Evolutionary conservation across 2,329 filamentous ascomycete species (phyloP), one percentile per base, ranked within the genome.

Genomic region (Macrophomina tecta): DNA sequence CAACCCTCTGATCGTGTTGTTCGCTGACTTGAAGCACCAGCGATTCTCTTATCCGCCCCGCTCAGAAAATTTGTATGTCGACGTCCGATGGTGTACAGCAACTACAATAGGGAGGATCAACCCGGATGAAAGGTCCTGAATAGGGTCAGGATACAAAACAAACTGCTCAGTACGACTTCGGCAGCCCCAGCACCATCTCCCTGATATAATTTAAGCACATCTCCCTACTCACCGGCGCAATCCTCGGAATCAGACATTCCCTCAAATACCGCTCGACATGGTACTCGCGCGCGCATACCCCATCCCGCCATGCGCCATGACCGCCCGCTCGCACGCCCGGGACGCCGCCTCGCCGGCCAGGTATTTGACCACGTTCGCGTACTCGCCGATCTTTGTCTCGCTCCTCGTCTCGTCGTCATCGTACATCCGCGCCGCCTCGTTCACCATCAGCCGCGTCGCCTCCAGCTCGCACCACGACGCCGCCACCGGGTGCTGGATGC

Each of bases 141-240:
- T 6, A 38, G 36, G 5, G 6, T 11, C 36, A 38, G 36, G 6
- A 14, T 45, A 14, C 14, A 40, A 14, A 14, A 2, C 11, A 45
- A 45, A 5, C 8, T 45, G 9, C 16, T 45, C 42, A 45, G 6
- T 92, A 92, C 72, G 89, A 91, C 68, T 87, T 82, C 1, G 90
- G 90, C 34, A 92, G 72, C 3, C 83, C 79, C 18, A 92, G 76
- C 0, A 87, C 89, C 78, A 86, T 91, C 75, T 92, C 90, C 2
- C 85, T 83, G 14, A 92, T 85, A 74, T 88, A 92, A 70, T 92
- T 92, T 81, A 91, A 80, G 62, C 92, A 91, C 90, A 92, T 92
- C 79, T 92, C 90, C 69, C 84, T 75, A 69, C 84, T 87, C 5
- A 89, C 84, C 1, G 86, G 86, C 2, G 86, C 86, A 68, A 89